These are phyloP conservation scores for Capsicum rhomboideum DNA, from an alignment of 257 asterid species.

Conservation along the genomic window DNA sequence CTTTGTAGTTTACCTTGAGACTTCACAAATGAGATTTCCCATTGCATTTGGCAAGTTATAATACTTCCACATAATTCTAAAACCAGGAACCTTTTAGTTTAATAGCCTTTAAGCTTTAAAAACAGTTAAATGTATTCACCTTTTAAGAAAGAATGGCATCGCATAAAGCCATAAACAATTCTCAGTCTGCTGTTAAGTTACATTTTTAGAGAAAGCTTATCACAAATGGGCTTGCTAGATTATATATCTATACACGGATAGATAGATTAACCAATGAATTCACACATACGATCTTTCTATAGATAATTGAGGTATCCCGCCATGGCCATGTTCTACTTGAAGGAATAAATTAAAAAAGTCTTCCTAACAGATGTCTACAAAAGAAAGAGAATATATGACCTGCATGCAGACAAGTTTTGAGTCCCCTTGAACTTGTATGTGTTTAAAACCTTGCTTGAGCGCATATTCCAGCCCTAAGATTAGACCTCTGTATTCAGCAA, in stretches of 20 bases:
- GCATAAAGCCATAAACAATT: neutral
- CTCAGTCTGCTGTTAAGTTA: neutral
- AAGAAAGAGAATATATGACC: too few relatives aligned
- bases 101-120: neutral
- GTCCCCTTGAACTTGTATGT: too few relatives aligned
- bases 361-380: neutral
- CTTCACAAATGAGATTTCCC: neutral
- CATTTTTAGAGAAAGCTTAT: neutral
- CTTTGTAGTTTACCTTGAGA: neutral
- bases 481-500: too few relatives aligned
- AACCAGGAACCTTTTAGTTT: neutral
- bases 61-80: neutral
- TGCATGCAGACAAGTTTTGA: too few relatives aligned
- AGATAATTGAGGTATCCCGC: neutral
- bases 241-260: neutral
- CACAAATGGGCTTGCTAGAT: neutral
- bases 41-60: neutral
- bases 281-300: neutral
- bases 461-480: too few relatives aligned
- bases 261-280: neutral
- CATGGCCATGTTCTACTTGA: neutral
- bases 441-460: too few relatives aligned
- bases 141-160: neutral
- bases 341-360: neutral
- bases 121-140: neutral